These are phyloP conservation scores for Phyllosticta capitalensis DNA, from an alignment of 2,329 filamentous ascomycete genomes.

Conservation along the genomic window DNA sequence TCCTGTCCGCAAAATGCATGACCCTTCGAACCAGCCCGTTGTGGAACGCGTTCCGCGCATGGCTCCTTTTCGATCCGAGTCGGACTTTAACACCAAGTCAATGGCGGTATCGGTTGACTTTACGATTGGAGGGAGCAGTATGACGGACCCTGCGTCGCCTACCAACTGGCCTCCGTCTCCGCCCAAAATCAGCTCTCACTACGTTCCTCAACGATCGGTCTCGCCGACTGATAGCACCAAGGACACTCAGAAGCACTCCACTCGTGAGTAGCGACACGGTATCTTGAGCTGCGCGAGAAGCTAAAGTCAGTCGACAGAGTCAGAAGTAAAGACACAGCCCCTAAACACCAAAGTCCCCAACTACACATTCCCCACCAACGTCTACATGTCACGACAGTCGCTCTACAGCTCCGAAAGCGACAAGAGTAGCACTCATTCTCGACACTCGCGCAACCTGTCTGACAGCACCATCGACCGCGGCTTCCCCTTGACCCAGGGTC, in stretches of 20 bases:
- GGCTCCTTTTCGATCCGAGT: neutral
- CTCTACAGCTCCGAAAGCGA: neutral
- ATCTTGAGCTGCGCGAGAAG: neutral
- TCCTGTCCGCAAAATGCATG: neutral
- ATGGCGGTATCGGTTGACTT: constrained; percentile 4
- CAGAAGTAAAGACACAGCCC: neutral
- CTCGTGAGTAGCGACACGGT: neutral
- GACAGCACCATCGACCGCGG: neutral
- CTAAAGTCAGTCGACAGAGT: neutral
- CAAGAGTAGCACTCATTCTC: constrained; percentile 2
- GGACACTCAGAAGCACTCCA: neutral
- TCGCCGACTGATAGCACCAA: neutral
- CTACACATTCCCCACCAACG: constrained; percentile 1
- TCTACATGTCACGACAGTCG: constrained; percentile 1
- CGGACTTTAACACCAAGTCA: neutral
- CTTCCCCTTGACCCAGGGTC: neutral
- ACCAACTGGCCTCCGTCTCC: neutral
- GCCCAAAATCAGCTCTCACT: neutral
- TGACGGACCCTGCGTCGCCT: neutral
- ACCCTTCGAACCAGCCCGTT: constrained; percentile 3
- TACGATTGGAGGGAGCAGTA: constrained; percentile 3
- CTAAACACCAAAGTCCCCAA: neutral
- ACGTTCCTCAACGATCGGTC: constrained; percentile 1
- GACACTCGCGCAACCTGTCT: neutral
- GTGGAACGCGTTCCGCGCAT: constrained; percentile 6